Conservation (phyloP, 2,329 filamentous ascomycete genomes). For the Neonectria faginata region DNA sequence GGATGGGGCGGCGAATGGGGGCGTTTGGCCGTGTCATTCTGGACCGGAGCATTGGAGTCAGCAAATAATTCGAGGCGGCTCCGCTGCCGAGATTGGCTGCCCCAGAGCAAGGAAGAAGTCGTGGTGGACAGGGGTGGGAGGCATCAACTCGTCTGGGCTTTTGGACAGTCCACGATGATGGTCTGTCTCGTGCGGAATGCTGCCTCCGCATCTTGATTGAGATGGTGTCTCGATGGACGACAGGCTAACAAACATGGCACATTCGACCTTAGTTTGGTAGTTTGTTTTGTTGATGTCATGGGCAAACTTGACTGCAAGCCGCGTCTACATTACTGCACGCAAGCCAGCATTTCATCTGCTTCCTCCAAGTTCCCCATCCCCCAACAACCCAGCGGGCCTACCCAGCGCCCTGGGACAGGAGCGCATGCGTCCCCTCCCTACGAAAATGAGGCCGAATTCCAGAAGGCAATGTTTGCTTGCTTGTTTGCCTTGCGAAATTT, state of each 20-base stretch:
- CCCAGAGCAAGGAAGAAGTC: constrained; percentile 8
- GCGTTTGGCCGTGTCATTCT: constrained; percentile 26
- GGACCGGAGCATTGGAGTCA: constrained; percentile 33
- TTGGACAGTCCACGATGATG: not conserved
- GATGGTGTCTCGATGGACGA: not conserved
- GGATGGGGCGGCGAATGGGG: constrained; percentile 14
- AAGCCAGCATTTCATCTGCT: constrained; percentile 5
- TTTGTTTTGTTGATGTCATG: not conserved
- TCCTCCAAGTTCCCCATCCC: not conserved
- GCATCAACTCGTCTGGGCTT: constrained; percentile 16
- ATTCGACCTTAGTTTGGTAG: not conserved
- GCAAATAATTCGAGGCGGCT: constrained; percentile 28
- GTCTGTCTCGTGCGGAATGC: constrained; percentile 11
- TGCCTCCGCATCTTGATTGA: not conserved
- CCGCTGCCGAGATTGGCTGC: constrained; percentile 40
- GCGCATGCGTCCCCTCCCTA: not conserved
- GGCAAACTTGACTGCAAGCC: no score
- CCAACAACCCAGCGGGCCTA: not conserved
- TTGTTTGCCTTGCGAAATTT: constrained; percentile 29
- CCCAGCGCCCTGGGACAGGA: constrained; percentile 1
- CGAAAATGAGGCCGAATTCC: constrained; percentile 23
- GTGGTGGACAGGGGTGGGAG: constrained; percentile 5
- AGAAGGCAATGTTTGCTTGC: constrained; percentile 25
- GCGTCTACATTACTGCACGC: constrained; percentile 8
- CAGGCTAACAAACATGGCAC: not conserved